Evolutionary conservation across 345 rosid genomes (phyloP).

Genomic region (Citrus australasica): DNA sequence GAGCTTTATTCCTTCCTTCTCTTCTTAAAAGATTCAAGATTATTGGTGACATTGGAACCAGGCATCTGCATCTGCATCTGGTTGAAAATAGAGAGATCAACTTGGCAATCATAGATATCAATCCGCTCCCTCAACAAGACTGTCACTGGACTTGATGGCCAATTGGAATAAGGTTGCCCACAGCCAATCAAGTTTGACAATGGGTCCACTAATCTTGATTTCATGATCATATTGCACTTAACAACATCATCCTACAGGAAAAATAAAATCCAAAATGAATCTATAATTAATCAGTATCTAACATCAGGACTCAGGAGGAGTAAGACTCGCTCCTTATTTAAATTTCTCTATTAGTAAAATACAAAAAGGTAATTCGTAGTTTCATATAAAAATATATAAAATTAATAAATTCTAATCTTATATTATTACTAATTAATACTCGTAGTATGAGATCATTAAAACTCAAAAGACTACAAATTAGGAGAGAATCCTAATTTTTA

Average conservation of each 20-base stretch:
- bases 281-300: neutral
- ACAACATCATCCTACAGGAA: conserved; percentile 26
- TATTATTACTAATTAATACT: no score
- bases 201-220: conserved; percentile 16
- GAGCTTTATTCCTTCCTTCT: conserved; percentile 22
- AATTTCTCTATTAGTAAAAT: no score
- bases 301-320: no score
- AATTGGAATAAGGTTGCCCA: conserved; percentile 6
- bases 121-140: conserved; percentile 33
- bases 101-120: conserved; percentile 22
- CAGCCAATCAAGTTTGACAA: neutral
- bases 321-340: rapidly evolving
- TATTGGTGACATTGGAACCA: neutral
- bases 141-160: conserved; percentile 59
- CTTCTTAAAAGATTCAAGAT: conserved; percentile 23
- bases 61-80: conserved; percentile 20
- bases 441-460: no score
- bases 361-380: no score
- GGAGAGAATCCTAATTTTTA: no score
- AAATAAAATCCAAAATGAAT: neutral
- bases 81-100: conserved; percentile 36
- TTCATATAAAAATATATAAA: no score
- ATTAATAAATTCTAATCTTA: no score
- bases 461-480: no score
- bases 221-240: conserved; percentile 38